Base-by-base conservation (phyloP, 2,329 filamentous ascomycete species). In the Leptographium lundbergii region DNA sequence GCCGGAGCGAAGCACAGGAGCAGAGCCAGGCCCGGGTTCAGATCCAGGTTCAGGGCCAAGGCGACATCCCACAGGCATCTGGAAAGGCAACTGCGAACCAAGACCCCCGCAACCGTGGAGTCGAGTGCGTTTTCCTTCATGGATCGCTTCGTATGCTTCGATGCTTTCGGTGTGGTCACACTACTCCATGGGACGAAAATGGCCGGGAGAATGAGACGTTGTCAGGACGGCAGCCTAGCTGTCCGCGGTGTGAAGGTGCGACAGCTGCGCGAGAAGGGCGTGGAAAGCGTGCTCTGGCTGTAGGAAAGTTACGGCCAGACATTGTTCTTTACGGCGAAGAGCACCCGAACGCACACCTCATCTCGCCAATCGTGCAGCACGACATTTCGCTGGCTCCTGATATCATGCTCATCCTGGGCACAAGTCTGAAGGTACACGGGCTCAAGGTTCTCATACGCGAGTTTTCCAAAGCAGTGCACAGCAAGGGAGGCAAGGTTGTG, bases 261-360 rank as follows among this genome's bases (percentile, higher is more conserved):
- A 84, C 82, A 3, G 79, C 80, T 1, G 81, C 81, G 6, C 76
- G 86, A 36, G 77, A 84, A 63, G 83, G 84, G 61, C 79, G 74
- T 56, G 86, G 86, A 14, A 87, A 88, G 66, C 77, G 86, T 60
- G 82, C 82, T 0, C 73, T 88, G 6, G 83, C 84, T 4, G 79
- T 88, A 3, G 86, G 86, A 39, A 84, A 84, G 61, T 74, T 89
- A 22, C 76, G 86, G 47, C 86, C 86, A 0, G 85, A 89, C 65
- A 87, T 89, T 65, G 86, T 89, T 1, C 74, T 89, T 0, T 89
- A 89, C 66, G 86, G 86, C 25, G 86, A 89, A 67, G 85, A 88
- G 57, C 85, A 89, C 64, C 86, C 86, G 0, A 80, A 80, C 36
- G 81, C 83, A 2, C 82, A 87, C 60, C 74, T 86, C 6, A 86